These are phyloP conservation scores for Paracoccidioides lutzii DNA, from an alignment of 2,329 filamentous ascomycete species.

Conservation along the genomic window DNA sequence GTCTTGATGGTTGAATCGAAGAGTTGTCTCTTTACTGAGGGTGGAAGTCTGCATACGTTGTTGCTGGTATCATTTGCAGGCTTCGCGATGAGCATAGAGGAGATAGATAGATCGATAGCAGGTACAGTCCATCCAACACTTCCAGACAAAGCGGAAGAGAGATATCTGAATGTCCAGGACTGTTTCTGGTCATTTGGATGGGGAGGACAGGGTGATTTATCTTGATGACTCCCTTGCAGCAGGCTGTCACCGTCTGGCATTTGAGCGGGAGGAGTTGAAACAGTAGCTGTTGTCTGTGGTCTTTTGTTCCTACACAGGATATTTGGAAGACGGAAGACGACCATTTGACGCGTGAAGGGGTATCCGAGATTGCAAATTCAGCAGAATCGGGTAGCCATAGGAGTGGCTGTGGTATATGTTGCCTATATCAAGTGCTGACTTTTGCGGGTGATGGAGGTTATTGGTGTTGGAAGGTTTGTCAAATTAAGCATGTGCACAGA, in stretches of 20 bases:
- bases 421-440: not conserved
- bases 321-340: not conserved
- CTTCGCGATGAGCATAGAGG: not conserved
- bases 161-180: not conserved
- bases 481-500: not conserved
- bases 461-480: not conserved
- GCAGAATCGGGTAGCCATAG: not conserved
- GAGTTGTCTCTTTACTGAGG: not conserved
- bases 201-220: not conserved
- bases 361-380: not conserved
- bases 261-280: not conserved
- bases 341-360: not conserved
- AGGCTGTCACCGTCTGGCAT: not conserved
- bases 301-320: not conserved
- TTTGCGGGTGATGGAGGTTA: not conserved
- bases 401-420: not conserved
- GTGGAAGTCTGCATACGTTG: not conserved
- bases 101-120: not conserved
- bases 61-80: not conserved
- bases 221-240: not conserved
- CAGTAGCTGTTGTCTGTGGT: not conserved
- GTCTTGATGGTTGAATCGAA: not conserved
- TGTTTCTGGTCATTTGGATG: not conserved
- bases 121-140: not conserved
- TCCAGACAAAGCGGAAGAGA: not conserved